These are phyloP conservation scores for Parascedosporium putredinis DNA, from an alignment of 2,329 filamentous ascomycete species.

Conservation along the genomic window DNA sequence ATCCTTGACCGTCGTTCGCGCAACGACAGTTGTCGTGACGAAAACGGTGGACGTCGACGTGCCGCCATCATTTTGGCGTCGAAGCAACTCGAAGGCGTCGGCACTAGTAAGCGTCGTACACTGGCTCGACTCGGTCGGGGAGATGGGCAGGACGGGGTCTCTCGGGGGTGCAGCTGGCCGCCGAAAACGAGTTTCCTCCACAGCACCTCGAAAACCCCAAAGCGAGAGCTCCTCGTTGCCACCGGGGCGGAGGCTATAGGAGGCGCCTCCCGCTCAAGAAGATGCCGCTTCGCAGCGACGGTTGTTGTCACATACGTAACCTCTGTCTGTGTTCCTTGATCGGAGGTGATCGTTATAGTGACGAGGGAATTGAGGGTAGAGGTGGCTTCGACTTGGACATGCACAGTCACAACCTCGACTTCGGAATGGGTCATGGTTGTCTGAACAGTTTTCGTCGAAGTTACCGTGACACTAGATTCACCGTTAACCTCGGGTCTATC, in stretches of 20 bases:
- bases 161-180: not conserved
- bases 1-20: constrained; percentile 1
- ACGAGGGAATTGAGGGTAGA: constrained; percentile 5
- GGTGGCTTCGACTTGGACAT: constrained; percentile 1
- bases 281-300: not conserved
- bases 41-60: constrained; percentile 2
- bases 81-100: not conserved
- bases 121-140: not conserved
- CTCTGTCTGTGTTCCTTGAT: constrained; percentile 4
- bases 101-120: not conserved
- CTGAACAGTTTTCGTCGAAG: constrained; percentile 1
- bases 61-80: not conserved
- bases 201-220: not conserved
- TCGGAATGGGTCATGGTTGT: constrained; percentile 3
- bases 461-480: not conserved
- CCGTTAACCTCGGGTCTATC: not conserved
- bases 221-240: not conserved
- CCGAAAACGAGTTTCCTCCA: not conserved
- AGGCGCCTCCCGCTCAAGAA: not conserved
- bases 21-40: not conserved
- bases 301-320: constrained; percentile 7
- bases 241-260: not conserved
- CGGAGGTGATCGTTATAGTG: constrained; percentile 4
- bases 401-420: constrained; percentile 2
- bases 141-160: not conserved